These are phyloP conservation scores for Cornus kousa DNA, from an alignment of 148 eudicot genomes.

Conservation along the genomic window DNA sequence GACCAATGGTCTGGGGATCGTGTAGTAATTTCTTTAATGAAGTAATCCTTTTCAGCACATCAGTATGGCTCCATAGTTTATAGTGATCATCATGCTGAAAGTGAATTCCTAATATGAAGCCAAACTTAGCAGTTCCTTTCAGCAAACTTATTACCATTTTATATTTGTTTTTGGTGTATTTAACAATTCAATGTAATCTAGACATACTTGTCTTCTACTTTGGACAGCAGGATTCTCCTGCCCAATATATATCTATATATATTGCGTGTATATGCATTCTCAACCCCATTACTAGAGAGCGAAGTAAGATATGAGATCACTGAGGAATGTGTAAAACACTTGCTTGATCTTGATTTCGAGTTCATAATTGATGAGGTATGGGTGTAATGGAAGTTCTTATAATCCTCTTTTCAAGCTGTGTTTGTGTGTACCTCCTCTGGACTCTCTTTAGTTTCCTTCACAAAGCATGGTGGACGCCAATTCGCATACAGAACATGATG, in stretches of 20 bases:
- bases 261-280: no score
- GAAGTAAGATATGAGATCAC: not conserved
- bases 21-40: no score
- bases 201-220: not conserved
- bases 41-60: not conserved
- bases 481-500: slow-evolving; percentile 23
- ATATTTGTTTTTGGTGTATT: no score
- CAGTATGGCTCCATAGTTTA: not conserved
- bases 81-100: not conserved
- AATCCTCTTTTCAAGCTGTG: slow-evolving; percentile 1
- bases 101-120: not conserved
- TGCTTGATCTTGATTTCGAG: not conserved
- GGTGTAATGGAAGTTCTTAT: not conserved
- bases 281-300: no score
- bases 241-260: not conserved
- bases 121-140: not conserved
- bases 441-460: slow-evolving; percentile 14
- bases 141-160: not conserved
- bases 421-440: slow-evolving; percentile 16
- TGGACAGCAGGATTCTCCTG: not conserved
- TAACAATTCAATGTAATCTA: not conserved
- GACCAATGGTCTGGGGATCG: no score
- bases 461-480: slow-evolving; percentile 36
- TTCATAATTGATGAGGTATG: slow-evolving; percentile 4
- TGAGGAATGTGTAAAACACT: not conserved